Conservation (phyloP, 371 early-diverging fungal genomes). For the Zychaea mexicana region DNA sequence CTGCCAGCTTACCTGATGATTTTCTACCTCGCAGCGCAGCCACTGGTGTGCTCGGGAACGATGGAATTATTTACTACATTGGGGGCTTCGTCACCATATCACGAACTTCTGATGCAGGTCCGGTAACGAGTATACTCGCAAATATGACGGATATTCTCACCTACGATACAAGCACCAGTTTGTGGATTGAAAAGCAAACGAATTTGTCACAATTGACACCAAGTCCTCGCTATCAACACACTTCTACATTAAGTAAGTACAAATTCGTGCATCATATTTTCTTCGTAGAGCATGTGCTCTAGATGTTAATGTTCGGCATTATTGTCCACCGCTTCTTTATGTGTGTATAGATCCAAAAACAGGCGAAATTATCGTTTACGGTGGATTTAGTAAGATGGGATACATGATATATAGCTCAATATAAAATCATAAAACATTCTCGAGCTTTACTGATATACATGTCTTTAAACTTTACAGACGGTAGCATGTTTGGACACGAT, state of each 20-base stretch:
- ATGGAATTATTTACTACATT: not conserved
- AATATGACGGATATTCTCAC: not conserved
- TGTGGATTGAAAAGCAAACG: not conserved
- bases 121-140: not conserved
- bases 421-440: not conserved
- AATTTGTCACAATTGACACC: not conserved
- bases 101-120: not conserved
- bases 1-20: not conserved
- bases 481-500: not conserved
- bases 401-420: not conserved
- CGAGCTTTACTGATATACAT: not conserved
- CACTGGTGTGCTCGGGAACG: not conserved
- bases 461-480: not conserved
- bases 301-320: too few species aligned
- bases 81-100: not conserved
- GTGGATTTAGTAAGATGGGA: not conserved
- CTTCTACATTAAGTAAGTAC: not conserved
- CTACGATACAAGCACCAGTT: not conserved
- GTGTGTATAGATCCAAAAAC: not conserved
- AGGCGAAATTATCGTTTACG: not conserved
- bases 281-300: too few species aligned
- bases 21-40: not conserved
- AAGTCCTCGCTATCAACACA: not conserved
- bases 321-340: too few species aligned
- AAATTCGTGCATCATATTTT: not conserved